A percentile compares a stretch with the other conserved stretches of the same genome.
Evolutionary conservation across 257 asterid species (phyloP).

Genomic region (Cynanchum wilfordii): DNA sequence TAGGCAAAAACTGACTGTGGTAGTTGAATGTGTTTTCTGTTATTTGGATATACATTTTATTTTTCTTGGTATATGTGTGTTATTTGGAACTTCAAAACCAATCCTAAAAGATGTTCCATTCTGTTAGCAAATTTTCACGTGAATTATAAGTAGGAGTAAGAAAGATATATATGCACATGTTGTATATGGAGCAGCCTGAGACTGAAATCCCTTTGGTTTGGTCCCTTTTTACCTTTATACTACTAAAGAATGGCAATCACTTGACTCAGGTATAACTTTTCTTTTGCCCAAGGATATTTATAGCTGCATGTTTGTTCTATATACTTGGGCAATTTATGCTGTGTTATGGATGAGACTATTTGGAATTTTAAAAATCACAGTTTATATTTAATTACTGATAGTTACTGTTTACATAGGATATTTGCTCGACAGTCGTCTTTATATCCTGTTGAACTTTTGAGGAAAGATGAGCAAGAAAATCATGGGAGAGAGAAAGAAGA

Average conservation of each 20-base stretch:
- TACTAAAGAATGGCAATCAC: not conserved
- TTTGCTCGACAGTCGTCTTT: constrained; percentile 57
- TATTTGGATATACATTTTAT: not conserved
- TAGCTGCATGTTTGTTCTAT: not conserved
- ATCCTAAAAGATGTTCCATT: not conserved
- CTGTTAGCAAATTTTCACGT: not conserved
- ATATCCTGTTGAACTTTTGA: constrained; percentile 42
- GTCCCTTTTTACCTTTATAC: not conserved
- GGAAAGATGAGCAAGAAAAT: constrained; percentile 32
- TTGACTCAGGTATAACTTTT: not conserved
- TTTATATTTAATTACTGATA: not conserved
- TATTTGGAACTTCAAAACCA: not conserved
- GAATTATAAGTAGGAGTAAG: not conserved
- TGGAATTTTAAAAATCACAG: constrained; percentile 3
- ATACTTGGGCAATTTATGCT: not conserved
- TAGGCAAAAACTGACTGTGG: not conserved
- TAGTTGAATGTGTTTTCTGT: not conserved
- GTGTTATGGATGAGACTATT: not conserved
- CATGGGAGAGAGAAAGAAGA: constrained; percentile 30
- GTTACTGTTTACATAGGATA: constrained; percentile 36
- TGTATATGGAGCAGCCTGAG: not conserved
- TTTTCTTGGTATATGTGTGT: no score
- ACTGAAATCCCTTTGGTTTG: not conserved
- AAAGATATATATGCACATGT: no score
- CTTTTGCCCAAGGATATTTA: not conserved